A percentile compares a stretch with the other conserved stretches of the same genome.
Conservation (phyloP, 495 filamentous ascomycete genomes). For the Achaetomiella virescens region DNA sequence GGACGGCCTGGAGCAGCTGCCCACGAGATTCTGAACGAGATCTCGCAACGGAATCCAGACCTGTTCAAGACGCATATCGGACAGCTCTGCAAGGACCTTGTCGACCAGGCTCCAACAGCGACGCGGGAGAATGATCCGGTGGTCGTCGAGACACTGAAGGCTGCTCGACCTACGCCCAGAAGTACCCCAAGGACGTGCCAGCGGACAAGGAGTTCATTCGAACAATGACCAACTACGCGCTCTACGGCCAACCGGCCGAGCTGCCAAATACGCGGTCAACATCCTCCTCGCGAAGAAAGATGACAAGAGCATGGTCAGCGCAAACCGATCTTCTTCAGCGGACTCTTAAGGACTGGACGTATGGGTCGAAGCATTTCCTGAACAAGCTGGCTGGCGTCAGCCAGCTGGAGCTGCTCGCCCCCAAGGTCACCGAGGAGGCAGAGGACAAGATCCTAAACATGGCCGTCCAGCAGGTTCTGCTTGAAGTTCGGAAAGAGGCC, state of each 20-base stretch:
- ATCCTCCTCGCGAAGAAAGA: constrained; percentile 78
- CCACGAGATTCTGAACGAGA: constrained; percentile 87
- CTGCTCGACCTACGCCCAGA: constrained; percentile 80
- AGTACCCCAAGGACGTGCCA: constrained; percentile 77
- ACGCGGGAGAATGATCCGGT: constrained; percentile 57
- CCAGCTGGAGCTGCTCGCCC: constrained; percentile 74
- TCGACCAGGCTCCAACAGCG: constrained; percentile 67
- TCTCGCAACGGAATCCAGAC: constrained; percentile 79
- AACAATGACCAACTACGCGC: constrained; percentile 70
- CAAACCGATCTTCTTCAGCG: constrained; percentile 73
- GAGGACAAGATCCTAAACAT: constrained; percentile 74
- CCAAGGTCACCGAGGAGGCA: constrained; percentile 64
- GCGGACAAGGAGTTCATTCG: constrained; percentile 78
- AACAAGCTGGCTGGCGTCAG: constrained; percentile 76
- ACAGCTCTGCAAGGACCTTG: constrained; percentile 80
- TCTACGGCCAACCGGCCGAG: constrained; percentile 75
- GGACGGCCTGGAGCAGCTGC: constrained; percentile 66
- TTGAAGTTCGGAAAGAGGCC: constrained; percentile 55
- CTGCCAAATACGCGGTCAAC: constrained; percentile 88
- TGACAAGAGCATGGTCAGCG: constrained; percentile 72
- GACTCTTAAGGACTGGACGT: constrained; percentile 68
- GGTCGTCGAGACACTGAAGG: constrained; percentile 84
- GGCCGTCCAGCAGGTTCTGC: constrained; percentile 66
- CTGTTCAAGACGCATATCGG: constrained; percentile 87
- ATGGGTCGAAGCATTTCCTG: constrained; percentile 69